These are phyloP conservation scores for Podaxis sp. DNA, from an alignment of 768 basidiomycete species.

Conservation along the genomic window DNA sequence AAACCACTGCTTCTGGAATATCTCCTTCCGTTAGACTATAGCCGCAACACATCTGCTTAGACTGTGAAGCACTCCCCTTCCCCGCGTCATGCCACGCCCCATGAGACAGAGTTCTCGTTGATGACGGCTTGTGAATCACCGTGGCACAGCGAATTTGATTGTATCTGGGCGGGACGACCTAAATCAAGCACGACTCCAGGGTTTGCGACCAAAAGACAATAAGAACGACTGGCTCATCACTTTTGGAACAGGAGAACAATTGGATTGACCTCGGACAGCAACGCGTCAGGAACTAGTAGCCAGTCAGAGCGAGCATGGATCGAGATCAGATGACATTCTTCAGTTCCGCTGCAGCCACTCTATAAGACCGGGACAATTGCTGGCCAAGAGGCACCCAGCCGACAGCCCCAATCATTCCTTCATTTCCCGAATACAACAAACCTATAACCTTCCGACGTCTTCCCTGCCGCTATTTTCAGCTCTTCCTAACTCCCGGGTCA, in stretches of 20 bases:
- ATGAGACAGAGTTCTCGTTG: background rate
- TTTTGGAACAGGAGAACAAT: slow-evolving; percentile 14
- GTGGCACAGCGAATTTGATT: slow-evolving; percentile 2
- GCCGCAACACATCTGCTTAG: background rate
- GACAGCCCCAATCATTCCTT: slow-evolving; percentile 1
- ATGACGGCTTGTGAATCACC: slow-evolving; percentile 3
- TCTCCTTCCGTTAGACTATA: background rate
- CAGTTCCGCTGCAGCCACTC: background rate
- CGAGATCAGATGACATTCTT: slow-evolving; percentile 8
- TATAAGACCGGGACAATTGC: slow-evolving; percentile 12
- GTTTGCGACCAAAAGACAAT: slow-evolving; percentile 12
- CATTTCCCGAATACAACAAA: slow-evolving; percentile 5
- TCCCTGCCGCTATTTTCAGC: slow-evolving; percentile 15
- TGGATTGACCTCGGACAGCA: slow-evolving; percentile 9
- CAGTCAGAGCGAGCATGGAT: background rate
- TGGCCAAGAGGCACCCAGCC: background rate
- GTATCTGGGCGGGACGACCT: slow-evolving; percentile 6
- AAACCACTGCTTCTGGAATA: slow-evolving; percentile 2
- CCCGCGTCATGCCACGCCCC: background rate
- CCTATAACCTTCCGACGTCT: slow-evolving; percentile 10
- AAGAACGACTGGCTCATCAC: slow-evolving; percentile 14
- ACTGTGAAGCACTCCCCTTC: background rate
- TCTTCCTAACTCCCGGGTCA: slow-evolving; percentile 3
- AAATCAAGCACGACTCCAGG: slow-evolving; percentile 8
- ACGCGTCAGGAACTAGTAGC: slow-evolving; percentile 6